phyloP scores from a whole-genome alignment of 768 basidiomycete species.

The Suillus decipiens region DNA sequence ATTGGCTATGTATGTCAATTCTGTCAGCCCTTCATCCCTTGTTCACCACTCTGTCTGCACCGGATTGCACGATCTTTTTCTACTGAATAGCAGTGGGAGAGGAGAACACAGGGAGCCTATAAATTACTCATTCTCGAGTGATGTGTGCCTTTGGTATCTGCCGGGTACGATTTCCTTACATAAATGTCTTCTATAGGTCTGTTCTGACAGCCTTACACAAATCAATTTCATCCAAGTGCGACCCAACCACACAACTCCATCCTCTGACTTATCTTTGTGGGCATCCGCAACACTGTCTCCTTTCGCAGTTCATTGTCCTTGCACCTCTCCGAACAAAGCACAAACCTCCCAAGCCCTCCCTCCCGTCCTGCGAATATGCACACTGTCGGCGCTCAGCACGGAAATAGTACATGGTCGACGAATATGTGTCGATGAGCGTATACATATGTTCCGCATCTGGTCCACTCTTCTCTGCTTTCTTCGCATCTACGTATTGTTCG shows the following conservation, averaged over 20 bases:
- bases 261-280: slow-evolving; percentile 10
- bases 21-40: too few species aligned
- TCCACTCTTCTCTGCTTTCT: neutral
- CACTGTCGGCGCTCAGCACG: too few species aligned
- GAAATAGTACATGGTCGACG: slow-evolving; percentile 15
- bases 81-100: neutral
- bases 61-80: neutral
- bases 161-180: too few species aligned
- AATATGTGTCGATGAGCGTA: slow-evolving; percentile 20
- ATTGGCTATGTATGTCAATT: too few species aligned
- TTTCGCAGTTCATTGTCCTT: slow-evolving; percentile 11
- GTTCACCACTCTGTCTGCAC: neutral
- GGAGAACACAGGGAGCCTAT: neutral
- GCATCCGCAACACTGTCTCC: slow-evolving; percentile 24
- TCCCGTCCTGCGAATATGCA: too few species aligned
- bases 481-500: neutral
- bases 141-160: neutral
- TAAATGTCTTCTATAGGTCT: too few species aligned
- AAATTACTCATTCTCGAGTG: neutral
- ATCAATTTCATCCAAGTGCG: neutral
- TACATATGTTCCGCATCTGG: slow-evolving; percentile 9
- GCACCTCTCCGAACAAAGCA: slow-evolving; percentile 24
- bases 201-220: too few species aligned
- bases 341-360: slow-evolving; percentile 25
- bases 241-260: neutral